Evolutionary conservation across 2,329 filamentous ascomycete genomes (phyloP).

Genomic region (Talaromyces sp.): DNA sequence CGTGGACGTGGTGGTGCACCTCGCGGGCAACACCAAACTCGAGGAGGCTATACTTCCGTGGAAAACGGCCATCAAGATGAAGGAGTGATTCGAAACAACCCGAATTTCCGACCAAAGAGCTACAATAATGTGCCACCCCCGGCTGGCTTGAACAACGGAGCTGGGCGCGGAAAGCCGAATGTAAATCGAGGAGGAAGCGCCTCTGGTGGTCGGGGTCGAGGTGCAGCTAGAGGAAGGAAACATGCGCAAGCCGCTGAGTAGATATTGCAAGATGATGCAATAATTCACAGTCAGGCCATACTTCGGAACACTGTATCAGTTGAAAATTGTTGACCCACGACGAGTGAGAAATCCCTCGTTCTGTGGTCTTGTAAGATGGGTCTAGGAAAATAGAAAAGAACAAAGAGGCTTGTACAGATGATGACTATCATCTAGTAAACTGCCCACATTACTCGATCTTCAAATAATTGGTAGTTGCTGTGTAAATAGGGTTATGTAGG

Average conservation of each 20-base stretch:
- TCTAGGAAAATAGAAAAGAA: neutral
- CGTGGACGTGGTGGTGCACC: slow-evolving; percentile 19
- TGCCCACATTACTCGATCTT: neutral
- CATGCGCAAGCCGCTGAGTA: neutral
- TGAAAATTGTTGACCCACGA: neutral
- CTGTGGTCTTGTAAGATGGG: neutral
- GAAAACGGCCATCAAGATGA: slow-evolving; percentile 52
- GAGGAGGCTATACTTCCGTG: slow-evolving; percentile 38
- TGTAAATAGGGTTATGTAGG: too few species aligned
- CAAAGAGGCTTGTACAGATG: neutral
- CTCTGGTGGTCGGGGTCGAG: slow-evolving; percentile 7
- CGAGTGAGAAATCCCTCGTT: neutral
- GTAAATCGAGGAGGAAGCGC: slow-evolving; percentile 13
- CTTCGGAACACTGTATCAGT: neutral
- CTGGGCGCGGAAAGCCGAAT: slow-evolving; percentile 35
- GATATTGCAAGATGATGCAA: neutral
- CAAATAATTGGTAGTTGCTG: neutral
- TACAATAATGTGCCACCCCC: slow-evolving; percentile 52
- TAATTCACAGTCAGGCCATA: neutral
- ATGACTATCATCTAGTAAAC: neutral
- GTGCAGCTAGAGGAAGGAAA: slow-evolving; percentile 8
- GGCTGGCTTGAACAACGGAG: slow-evolving; percentile 33
- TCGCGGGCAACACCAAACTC: slow-evolving; percentile 30
- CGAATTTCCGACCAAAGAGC: slow-evolving; percentile 54
- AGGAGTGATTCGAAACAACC: slow-evolving; percentile 55